A percentile compares a stretch with the other conserved stretches of the same genome.
Conservation (phyloP, 73 alveolate species). For the Effrenium voratum region DNA sequence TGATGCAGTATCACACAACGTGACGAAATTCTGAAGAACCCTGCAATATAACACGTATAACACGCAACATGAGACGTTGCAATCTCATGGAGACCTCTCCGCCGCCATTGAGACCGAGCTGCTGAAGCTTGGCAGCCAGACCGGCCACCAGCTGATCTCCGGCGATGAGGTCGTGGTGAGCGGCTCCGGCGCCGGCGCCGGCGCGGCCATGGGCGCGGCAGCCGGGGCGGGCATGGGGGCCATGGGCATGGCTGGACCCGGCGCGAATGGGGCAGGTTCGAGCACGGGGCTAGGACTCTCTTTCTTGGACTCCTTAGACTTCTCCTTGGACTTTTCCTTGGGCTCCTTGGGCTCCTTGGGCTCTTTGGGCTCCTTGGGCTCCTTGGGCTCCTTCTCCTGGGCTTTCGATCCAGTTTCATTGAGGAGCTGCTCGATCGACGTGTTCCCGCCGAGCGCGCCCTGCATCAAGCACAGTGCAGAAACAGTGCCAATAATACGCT, state of each 20-base stretch:
- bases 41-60: too few relatives aligned
- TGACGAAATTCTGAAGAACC: too few relatives aligned
- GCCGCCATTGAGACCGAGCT: too few relatives aligned
- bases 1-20: too few relatives aligned
- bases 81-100: too few relatives aligned
- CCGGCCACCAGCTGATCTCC: not conserved
- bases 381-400: not conserved
- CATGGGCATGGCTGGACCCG: not conserved
- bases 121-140: too few relatives aligned
- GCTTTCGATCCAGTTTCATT: not conserved
- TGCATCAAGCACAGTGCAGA: not conserved
- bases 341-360: not conserved
- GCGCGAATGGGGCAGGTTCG: not conserved
- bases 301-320: too few relatives aligned
- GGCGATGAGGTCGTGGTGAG: not conserved
- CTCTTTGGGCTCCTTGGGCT: not conserved
- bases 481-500: not conserved
- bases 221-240: constrained; percentile 19
- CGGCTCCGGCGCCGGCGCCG: constrained; percentile 58
- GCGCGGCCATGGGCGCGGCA: constrained; percentile 66
- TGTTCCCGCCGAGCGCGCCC: constrained; percentile 58
- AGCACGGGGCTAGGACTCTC: too few relatives aligned
- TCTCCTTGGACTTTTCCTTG: not conserved
- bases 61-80: too few relatives aligned
- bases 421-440: constrained; percentile 48